Conservation (phyloP, 441 rosid species). For the Aquilaria agallochum region DNA sequence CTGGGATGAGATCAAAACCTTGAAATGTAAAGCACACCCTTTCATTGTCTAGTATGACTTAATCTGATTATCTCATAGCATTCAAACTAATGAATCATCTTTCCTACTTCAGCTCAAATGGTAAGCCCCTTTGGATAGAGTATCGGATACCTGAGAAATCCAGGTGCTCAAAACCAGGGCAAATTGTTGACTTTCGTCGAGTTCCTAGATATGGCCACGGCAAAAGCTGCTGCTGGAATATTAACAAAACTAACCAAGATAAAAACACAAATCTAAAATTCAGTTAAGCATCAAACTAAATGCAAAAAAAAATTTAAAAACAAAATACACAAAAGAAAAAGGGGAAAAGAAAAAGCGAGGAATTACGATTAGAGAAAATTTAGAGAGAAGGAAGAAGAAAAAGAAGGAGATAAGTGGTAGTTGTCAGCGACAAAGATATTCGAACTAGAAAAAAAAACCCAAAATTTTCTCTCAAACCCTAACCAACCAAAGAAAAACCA, state of each 20-base stretch:
- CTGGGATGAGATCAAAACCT: slow-evolving; percentile 81
- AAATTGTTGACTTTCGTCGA: slow-evolving; percentile 30
- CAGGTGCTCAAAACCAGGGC: slow-evolving; percentile 44
- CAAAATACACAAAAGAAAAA: no score
- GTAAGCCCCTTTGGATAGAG: slow-evolving; percentile 40
- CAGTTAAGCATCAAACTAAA: no score
- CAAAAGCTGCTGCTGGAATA: slow-evolving; percentile 69
- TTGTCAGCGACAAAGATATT: no score
- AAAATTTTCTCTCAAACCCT: no score
- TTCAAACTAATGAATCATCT: slow-evolving; percentile 1
- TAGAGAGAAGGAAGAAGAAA: no score
- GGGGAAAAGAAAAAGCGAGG: no score
- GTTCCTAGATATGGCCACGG: slow-evolving; percentile 41
- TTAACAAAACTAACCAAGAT: slow-evolving; percentile 14
- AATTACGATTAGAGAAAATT: no score
- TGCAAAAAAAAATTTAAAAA: no score
- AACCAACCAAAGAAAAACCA: no score
- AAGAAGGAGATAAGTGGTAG: no score
- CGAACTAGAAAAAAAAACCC: no score
- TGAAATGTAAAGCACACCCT: slow-evolving; percentile 45
- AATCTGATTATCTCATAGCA: neutral
- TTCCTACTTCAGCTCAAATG: slow-evolving; percentile 64
- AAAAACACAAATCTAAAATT: no score
- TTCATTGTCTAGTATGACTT: neutral
- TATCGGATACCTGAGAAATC: slow-evolving; percentile 42